Evolutionary conservation across 345 rosid genomes (phyloP), one percentile per base, ranked within the genome.

Genomic region (Lepidium africanum): DNA sequence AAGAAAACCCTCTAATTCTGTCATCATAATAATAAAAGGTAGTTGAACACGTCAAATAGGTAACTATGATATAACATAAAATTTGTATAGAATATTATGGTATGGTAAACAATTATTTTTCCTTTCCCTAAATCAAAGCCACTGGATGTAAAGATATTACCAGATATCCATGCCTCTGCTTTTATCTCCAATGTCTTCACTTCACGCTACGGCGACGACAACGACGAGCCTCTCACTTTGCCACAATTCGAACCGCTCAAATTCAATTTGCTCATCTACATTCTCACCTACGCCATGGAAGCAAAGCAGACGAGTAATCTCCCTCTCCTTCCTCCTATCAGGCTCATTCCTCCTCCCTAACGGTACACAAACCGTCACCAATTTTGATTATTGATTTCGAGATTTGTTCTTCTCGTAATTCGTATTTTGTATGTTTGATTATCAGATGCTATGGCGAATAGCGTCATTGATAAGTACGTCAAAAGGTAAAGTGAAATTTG

Each of bases 391-490:
- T 23, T 33, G 13, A 23, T 51, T 38, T 32, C 41, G 11, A 16
- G 48, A 27, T 58, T 50, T 54, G 33, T 48, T 48, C 40, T 48
- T 48, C 50, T 65, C 6, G n/a, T 12, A 25, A 17, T 46, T 25
- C 10, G 23, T 15, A 32, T 14, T n/a, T 27, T 54, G 0, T 58
- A 25, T 65, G 32, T 30, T 17, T 30, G 40, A n/a, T 55, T 41
- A 62, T 49, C 78, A 88, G 98, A 78, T 78, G 96, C 86, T 42
- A 57, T 64, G 32, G 97, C 85, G 1, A 86, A 71, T 52, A 55
- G 67, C 76, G 32, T 81, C 5, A 56, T 81, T 17, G 96, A 91
- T 72, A 83, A 81, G 41, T 90, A 92, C 49, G 88, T 92, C 21
- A 92, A 86, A 80, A 86, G 80, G 93, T 92, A 77, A 41, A 14